phyloP scores from a whole-genome alignment of 441 rosid genomes.

The Daphne laureola region DNA sequence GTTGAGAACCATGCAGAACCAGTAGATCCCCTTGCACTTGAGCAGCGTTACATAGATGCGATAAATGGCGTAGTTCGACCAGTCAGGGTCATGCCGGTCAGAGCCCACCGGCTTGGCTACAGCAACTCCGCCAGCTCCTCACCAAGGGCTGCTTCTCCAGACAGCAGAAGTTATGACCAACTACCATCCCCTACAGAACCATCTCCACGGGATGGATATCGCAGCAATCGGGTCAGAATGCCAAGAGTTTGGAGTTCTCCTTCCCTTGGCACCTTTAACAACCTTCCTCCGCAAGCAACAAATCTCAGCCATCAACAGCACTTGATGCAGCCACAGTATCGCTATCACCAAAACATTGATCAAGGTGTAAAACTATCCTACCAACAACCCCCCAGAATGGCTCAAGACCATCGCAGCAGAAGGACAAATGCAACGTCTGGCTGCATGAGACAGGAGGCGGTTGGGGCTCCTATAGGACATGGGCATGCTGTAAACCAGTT shows the following conservation, averaged over 20 bases:
- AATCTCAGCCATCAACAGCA: conserved; percentile 14
- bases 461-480: conserved; percentile 17
- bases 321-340: conserved; percentile 24
- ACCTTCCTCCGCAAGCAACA: conserved; percentile 12
- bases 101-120: conserved; percentile 26
- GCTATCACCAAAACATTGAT: conserved; percentile 24
- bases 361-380: conserved; percentile 6
- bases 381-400: conserved; percentile 21
- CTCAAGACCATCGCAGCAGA: conserved; percentile 21
- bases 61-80: conserved; percentile 11
- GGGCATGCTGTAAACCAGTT: conserved; percentile 3
- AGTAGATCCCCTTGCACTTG: too few relatives aligned
- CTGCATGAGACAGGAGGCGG: conserved; percentile 13
- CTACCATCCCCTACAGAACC: conserved; percentile 16
- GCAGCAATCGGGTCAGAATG: conserved; percentile 25
- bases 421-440: background rate
- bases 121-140: conserved; percentile 54
- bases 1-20: conserved; percentile 28
- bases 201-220: background rate
- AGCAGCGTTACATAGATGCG: conserved; percentile 26
- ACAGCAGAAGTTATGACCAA: conserved; percentile 21
- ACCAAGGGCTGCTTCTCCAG: conserved; percentile 50
- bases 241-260: conserved; percentile 70
- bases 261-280: conserved; percentile 32
- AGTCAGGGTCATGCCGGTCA: conserved; percentile 20